Evolutionary conservation across 352 stramenopile genomes (phyloP).

Genomic region (Phytophthora pisi): DNA sequence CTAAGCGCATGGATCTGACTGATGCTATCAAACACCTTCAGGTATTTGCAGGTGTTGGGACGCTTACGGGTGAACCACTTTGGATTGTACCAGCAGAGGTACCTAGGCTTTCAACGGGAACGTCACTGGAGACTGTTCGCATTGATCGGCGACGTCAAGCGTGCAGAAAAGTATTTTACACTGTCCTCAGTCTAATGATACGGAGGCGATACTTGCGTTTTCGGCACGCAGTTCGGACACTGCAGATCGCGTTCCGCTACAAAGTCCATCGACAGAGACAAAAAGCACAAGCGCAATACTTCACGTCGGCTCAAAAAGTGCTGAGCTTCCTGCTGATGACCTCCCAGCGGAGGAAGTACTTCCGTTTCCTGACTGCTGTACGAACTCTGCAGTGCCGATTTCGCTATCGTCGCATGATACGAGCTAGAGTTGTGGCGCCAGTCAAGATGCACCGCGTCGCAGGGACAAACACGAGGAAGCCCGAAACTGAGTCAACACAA

Average conservation of each 20-base stretch:
- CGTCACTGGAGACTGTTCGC: not conserved
- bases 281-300: not conserved
- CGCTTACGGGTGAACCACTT: not conserved
- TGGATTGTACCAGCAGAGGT: not conserved
- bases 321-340: conserved; percentile 4
- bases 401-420: conserved; percentile 7
- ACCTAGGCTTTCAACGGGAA: not conserved
- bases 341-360: conserved; percentile 3
- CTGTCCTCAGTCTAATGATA: not conserved
- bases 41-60: conserved; percentile 2
- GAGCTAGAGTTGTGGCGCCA: not conserved
- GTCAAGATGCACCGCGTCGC: not conserved
- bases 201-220: conserved; percentile 6
- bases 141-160: not conserved
- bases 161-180: not conserved
- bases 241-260: conserved; percentile 8
- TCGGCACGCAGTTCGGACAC: conserved; percentile 1
- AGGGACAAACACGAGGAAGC: not conserved
- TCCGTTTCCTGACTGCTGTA: conserved; percentile 7
- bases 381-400: conserved; percentile 14
- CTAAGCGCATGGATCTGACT: conserved; percentile 4
- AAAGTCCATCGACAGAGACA: not conserved
- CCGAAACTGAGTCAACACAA: not conserved
- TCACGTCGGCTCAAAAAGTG: not conserved
- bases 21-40: conserved; percentile 10